These are phyloP conservation scores for Leptographium procerum DNA, from an alignment of 2,329 filamentous ascomycete genomes.

Conservation along the genomic window DNA sequence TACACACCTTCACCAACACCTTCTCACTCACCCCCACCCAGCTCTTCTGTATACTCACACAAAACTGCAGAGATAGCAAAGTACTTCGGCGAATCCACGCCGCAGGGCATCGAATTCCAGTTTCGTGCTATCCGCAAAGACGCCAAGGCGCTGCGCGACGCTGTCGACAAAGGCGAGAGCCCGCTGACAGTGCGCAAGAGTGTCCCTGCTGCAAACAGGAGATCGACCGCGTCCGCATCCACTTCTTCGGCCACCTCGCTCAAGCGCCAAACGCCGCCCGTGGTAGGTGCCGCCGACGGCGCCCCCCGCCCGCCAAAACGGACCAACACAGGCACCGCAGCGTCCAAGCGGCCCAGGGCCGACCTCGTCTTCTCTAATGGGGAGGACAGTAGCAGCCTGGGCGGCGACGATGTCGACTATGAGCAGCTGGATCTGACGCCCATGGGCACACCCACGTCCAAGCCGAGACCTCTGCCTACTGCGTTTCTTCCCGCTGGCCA, in stretches of 20 bases:
- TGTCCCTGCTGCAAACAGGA: constrained; percentile 16
- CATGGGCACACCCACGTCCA: constrained; percentile 10
- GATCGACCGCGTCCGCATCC: constrained; percentile 9
- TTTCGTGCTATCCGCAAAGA: constrained; percentile 45
- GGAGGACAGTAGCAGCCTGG: constrained; percentile 14
- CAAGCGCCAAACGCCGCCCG: constrained; percentile 9
- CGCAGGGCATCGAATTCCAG: constrained; percentile 48
- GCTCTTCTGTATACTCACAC: no score
- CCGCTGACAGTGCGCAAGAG: constrained; percentile 24
- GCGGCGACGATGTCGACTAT: constrained; percentile 18
- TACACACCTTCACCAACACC: background rate
- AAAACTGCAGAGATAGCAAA: constrained; percentile 42
- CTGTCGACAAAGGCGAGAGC: constrained; percentile 32
- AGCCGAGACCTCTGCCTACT: background rate
- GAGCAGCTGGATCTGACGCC: constrained; percentile 18
- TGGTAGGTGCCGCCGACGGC: background rate
- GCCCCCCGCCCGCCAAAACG: background rate
- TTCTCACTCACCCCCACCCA: background rate
- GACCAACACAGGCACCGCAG: background rate
- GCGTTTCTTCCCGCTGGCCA: background rate
- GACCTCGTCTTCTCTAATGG: constrained; percentile 8
- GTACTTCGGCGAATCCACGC: constrained; percentile 48
- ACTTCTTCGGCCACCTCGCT: background rate
- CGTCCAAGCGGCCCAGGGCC: background rate
- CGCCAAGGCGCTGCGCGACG: constrained; percentile 34